Evolutionary conservation across 176 grass and related monocot genomes (phyloP).

Genomic region (Triticum aestivum): DNA sequence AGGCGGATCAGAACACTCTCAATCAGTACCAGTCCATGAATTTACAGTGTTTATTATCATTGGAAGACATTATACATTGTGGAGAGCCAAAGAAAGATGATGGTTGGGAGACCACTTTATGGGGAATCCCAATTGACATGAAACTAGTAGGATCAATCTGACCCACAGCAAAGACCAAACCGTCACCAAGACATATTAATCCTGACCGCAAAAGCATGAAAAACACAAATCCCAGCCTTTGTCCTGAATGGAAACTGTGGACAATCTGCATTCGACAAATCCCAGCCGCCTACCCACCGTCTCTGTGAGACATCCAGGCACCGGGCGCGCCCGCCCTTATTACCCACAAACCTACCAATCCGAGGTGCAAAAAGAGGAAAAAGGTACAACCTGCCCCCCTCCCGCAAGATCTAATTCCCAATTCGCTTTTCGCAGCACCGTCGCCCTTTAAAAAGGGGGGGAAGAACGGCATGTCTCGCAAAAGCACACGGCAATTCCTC

Average conservation of each 20-base stretch:
- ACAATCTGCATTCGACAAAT: neutral
- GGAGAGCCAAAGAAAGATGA: neutral
- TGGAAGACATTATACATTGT: neutral
- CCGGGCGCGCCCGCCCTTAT: neutral
- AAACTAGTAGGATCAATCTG: neutral
- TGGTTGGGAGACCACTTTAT: neutral
- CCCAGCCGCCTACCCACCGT: neutral
- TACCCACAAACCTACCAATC: neutral
- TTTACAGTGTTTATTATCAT: neutral
- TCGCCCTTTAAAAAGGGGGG: neutral
- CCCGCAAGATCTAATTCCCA: constrained; percentile 39
- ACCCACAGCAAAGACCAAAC: neutral
- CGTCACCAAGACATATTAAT: neutral
- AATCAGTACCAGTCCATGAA: neutral
- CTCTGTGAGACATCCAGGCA: neutral
- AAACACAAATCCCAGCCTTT: neutral
- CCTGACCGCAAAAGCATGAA: neutral
- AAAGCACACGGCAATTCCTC: neutral
- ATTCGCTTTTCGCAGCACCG: neutral
- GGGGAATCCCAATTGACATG: neutral
- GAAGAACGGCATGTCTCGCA: neutral
- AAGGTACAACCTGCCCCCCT: neutral
- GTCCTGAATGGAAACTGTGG: neutral
- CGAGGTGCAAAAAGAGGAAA: neutral
- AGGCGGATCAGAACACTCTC: neutral